These are phyloP conservation scores for Malassezia equina DNA, from an alignment of 1,284 basidiomycete species.

Conservation along the genomic window DNA sequence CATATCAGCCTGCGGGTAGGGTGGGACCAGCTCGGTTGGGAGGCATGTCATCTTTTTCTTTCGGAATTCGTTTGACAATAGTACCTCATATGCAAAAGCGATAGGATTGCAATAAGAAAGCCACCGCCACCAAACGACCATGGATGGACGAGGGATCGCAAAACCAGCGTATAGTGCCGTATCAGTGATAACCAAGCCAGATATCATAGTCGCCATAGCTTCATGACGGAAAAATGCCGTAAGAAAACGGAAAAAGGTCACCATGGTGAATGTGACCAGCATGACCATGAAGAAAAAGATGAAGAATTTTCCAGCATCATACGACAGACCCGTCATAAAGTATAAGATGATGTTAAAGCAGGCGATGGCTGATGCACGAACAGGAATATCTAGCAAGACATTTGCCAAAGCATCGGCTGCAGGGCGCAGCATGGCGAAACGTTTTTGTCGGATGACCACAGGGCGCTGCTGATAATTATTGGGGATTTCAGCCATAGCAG, in stretches of 20 bases:
- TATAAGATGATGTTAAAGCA: slow-evolving; percentile 33
- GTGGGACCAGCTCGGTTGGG: slow-evolving; percentile 19
- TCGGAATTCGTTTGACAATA: slow-evolving; percentile 39
- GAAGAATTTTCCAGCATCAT: slow-evolving; percentile 31
- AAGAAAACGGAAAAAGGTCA: slow-evolving; percentile 34
- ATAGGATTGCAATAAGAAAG: slow-evolving; percentile 40
- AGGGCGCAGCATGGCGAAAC: slow-evolving; percentile 35
- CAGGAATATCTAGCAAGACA: slow-evolving; percentile 34
- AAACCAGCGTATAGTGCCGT: slow-evolving; percentile 34
- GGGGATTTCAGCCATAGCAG: slow-evolving; percentile 48
- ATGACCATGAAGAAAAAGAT: slow-evolving; percentile 24
- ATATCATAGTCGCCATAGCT: slow-evolving; percentile 28
- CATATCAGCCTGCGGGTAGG: slow-evolving; percentile 18
- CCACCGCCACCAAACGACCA: slow-evolving; percentile 42
- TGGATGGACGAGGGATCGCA: slow-evolving; percentile 33
- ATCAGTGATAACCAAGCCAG: slow-evolving; percentile 31
- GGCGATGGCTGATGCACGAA: slow-evolving; percentile 22
- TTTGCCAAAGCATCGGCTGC: slow-evolving; percentile 29
- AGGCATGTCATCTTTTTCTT: slow-evolving; percentile 23
- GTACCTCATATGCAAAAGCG: slow-evolving; percentile 32
- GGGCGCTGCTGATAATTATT: slow-evolving; percentile 28
- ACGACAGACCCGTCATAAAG: slow-evolving; percentile 31
- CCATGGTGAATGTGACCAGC: slow-evolving; percentile 30
- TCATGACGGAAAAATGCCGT: slow-evolving; percentile 22
- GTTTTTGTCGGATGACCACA: slow-evolving; percentile 32